These are phyloP conservation scores for Xylaria polymorpha DNA, from an alignment of 2,329 filamentous ascomycete genomes.

Conservation along the genomic window DNA sequence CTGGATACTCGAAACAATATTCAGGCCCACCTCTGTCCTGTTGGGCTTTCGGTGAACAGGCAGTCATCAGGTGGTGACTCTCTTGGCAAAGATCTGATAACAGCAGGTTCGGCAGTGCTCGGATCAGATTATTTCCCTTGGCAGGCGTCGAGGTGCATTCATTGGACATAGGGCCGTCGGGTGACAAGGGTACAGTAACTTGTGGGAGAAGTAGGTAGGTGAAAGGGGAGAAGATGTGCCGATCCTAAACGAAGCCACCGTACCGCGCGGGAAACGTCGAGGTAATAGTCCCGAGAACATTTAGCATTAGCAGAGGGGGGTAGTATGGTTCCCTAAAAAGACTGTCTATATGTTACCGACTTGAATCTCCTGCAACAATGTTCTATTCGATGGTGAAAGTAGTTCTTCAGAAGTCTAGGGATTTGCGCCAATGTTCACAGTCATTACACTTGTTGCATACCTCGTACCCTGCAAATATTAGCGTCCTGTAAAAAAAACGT, in stretches of 20 bases:
- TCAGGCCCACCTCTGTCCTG: neutral
- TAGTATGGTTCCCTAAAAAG: neutral
- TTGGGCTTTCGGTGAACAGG: neutral
- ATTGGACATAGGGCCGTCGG: neutral
- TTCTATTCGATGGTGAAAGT: neutral
- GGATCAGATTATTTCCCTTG: slow-evolving; percentile 36
- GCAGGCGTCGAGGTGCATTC: neutral
- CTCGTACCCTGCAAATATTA: neutral
- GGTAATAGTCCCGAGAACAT: neutral
- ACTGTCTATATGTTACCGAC: neutral
- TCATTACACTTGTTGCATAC: neutral
- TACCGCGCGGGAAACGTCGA: neutral
- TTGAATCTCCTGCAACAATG: neutral
- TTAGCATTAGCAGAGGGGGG: no score
- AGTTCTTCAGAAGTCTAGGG: neutral
- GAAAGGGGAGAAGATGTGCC: neutral
- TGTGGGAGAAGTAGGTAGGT: no score
- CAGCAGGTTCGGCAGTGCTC: slow-evolving; percentile 10
- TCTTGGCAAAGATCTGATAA: slow-evolving; percentile 26
- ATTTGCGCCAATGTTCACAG: neutral
- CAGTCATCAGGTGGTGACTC: neutral
- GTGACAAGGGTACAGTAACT: no score
- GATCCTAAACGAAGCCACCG: neutral
- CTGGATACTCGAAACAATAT: neutral
- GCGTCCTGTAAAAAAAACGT: neutral